Base-by-base conservation (phyloP, 176 grass and related monocot species). In the Aegilops speltoides region DNA sequence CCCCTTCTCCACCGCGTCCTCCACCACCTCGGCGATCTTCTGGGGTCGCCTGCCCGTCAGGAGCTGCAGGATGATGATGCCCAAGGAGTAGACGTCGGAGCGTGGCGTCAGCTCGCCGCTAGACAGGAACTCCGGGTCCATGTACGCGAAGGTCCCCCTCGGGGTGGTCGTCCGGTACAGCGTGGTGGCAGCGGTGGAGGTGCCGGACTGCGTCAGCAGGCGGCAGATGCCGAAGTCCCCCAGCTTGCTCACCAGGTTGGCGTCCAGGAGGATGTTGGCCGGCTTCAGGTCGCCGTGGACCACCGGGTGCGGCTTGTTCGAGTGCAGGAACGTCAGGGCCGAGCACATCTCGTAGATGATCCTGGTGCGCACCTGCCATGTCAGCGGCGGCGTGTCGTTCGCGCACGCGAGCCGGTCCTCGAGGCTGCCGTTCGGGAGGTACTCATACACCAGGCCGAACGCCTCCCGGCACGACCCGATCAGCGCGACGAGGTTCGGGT, bases 261-360 rank as follows among this genome's bases (percentile, higher is more conserved):
- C 82, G 9, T 95, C 96, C 7, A 98, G 81, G 68, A 98, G 88
- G 64, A 98, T 93, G 64, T 98, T 95, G 6, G 19, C 78, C 25
- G 88, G 86, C 69, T 95, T 98, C 23, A 95, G 74, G 54, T 98
- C 82, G 10, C 93, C 96, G 37, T 98, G 93, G 59, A 92, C 86
- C 3, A 93, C 50, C 2, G 89, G 86, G 69, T 82, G 70, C 16
- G 95, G 91, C 31, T 90, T 89, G 86, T 88, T 85, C 1, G 88
- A 93, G 66, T 98, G 93, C 32, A 98, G 85, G 88, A 98, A 98
- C 36, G 89, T 79, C 84, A 98, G 40, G 14, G 91, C 93, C 2
- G 91, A 95, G 68, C 96, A 95, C 76, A 98, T 89, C 78, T 98
- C 96, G 7, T 68, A 57, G 28, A 93, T 89, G 69, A 98, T 92